phyloP scores from a whole-genome alignment of 176 grass and related monocot genomes.

The Hsuehochloa calcarea region DNA sequence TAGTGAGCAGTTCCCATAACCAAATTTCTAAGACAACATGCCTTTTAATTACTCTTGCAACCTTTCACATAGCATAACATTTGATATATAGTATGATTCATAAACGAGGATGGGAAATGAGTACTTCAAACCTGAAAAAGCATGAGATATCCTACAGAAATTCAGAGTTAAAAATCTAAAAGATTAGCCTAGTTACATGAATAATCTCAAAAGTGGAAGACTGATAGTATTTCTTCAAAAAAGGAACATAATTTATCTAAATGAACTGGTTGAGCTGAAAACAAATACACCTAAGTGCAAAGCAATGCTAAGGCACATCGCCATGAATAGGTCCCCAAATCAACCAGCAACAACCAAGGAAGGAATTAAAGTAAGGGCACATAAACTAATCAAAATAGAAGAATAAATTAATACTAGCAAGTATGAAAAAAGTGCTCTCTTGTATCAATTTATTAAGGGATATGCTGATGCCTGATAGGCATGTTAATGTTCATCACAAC shows the following conservation, averaged over 20 bases:
- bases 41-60: background rate
- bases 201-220: background rate
- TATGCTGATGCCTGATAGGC: no score
- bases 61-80: background rate
- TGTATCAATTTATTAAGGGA: background rate
- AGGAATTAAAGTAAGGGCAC: background rate
- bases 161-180: background rate
- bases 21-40: background rate
- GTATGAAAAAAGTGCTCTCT: no score
- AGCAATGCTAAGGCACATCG: background rate
- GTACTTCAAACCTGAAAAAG: no score
- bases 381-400: background rate
- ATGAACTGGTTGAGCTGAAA: background rate
- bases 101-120: no score
- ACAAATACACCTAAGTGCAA: background rate
- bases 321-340: background rate
- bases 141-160: no score
- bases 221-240: background rate
- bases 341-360: slow-evolving; percentile 6
- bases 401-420: background rate
- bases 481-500: no score
- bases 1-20: background rate
- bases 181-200: background rate
- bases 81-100: no score
- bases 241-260: background rate